Evolutionary conservation across 331 rosid species (phyloP), one percentile per base, ranked within the genome.

Genomic region (Erythrophleum ivorense): DNA sequence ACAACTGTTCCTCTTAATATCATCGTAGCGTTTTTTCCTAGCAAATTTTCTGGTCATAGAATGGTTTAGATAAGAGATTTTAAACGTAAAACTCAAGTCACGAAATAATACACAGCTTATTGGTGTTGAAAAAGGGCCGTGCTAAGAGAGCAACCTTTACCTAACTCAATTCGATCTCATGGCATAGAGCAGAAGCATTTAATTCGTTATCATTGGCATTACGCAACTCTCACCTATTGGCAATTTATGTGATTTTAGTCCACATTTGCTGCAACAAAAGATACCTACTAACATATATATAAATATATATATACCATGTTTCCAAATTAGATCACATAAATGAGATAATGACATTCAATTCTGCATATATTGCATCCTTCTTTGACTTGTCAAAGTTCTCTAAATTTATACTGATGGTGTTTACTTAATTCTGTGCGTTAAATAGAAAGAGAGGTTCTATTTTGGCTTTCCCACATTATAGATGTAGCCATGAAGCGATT

Each of bases 121-220:
- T 34, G 49, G 13, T 65, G 40, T 5, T 64, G 45, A 1, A 9
- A 66, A 66, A 36, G 5, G 53, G 52, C 16, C 10, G 53, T 41
- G 14, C 29, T n/a, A 40, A 19, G 73, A 41, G 34, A 41, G 73
- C 73, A n/a, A 68, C 73, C 53, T 41, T 41, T 68, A 41, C 73
- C 53, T 41, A 19, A 41, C 53, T 68, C 13, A 18, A 9, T 9
- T 18, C 16, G 53, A 65, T 3, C 53, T 3, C 11, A 41, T 8
- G 73, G 45, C 9, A n/a, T n/a, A 41, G 10, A n/a, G 6, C 18
- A 68, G 31, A 41, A n/a, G 5, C 16, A n/a, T 41, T 41, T 68
- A 66, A 38, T 38, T 36, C n/a, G 16, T 41, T 18, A 21, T 67
- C 1, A 3, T 66, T 66, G 46, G 21, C 4, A 64, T 15, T 7